Evolutionary conservation across 176 grass and related monocot species (phyloP), one percentile per base, ranked within the genome.

Genomic region (Oryza nivara): DNA sequence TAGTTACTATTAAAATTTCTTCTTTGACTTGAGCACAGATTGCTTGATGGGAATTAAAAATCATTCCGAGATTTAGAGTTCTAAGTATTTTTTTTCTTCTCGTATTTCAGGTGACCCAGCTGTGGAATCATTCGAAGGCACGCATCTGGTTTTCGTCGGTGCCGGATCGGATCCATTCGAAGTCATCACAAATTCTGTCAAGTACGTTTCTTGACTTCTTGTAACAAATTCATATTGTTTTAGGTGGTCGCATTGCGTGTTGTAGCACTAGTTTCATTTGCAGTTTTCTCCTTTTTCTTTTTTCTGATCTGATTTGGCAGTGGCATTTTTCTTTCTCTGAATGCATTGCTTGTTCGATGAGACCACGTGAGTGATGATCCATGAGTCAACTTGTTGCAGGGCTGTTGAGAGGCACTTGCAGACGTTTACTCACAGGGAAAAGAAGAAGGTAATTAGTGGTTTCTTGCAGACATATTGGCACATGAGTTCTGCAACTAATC

Each of bases 391-490:
- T 73, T 49, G 63, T 80, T 68, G 30, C 74, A 97, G 94, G 82
- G 85, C 71, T 54, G 88, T 97, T 63, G 94, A 97, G 80, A 97
- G 81, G 70, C 95, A 94, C 68, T 45, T 94, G 84, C 86, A 88
- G 67, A 94, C 88, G 46, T 94, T 97, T 45, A 91, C 86, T 72
- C 95, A 92, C 75, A 70, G 84, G 85, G 88, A 97, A 70, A 97
- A 92, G 68, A 97, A 97, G 78, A 91, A 92, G 90, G 84, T 91
- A 72, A 52, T 10, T 46, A 67, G 45, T 51, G 75, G 60, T 80
- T 88, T 76, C 82, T 48, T 46, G 78, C 8, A 47, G 43, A 15
- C 56, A 22, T 72, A 43, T 68, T 71, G 46, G 19, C 74, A 28
- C 58, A 49, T 77, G 56, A 12, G 9, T 64, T 26, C 82, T 60